These are phyloP conservation scores for Chaetothyriales sp. DNA, from an alignment of 2,329 filamentous ascomycete genomes.

Conservation along the genomic window DNA sequence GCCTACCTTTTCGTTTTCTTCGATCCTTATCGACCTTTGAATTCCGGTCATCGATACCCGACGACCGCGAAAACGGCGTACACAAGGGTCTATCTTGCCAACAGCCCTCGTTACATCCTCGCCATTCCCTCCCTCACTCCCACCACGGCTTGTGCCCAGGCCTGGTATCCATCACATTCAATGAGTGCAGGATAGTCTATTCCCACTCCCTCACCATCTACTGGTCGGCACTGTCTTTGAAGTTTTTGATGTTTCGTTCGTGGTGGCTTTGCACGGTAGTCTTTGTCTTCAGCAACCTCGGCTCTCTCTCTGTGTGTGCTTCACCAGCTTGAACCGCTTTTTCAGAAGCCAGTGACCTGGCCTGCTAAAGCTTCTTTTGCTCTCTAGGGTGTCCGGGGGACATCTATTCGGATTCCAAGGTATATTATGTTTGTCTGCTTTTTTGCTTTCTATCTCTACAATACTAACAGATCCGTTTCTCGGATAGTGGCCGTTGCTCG, in stretches of 20 bases:
- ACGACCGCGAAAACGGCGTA: background rate
- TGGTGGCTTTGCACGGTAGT: slow-evolving; percentile 1
- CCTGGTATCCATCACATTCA: background rate
- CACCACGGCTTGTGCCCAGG: background rate
- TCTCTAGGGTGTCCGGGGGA: background rate
- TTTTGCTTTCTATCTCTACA: background rate
- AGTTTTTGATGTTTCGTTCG: slow-evolving; percentile 7
- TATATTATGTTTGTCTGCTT: background rate
- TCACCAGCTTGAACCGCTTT: background rate
- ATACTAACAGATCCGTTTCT: background rate
- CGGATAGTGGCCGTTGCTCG: background rate
- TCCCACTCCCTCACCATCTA: slow-evolving; percentile 1
- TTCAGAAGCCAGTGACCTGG: background rate
- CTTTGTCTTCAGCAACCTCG: background rate
- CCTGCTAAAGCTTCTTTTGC: background rate
- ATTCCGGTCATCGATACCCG: background rate
- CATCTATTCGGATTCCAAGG: background rate
- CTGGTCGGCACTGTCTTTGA: slow-evolving; percentile 15
- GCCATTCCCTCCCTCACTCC: background rate
- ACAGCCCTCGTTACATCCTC: background rate
- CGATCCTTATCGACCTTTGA: background rate
- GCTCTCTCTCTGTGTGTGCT: background rate
- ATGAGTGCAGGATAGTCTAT: background rate
- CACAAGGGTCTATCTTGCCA: background rate
- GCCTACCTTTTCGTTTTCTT: background rate